Percentiles rank a stretch among this genome's conserved stretches.
phyloP scores from a whole-genome alignment of 1,284 basidiomycete species.

The Ceratobasidium sp. region DNA sequence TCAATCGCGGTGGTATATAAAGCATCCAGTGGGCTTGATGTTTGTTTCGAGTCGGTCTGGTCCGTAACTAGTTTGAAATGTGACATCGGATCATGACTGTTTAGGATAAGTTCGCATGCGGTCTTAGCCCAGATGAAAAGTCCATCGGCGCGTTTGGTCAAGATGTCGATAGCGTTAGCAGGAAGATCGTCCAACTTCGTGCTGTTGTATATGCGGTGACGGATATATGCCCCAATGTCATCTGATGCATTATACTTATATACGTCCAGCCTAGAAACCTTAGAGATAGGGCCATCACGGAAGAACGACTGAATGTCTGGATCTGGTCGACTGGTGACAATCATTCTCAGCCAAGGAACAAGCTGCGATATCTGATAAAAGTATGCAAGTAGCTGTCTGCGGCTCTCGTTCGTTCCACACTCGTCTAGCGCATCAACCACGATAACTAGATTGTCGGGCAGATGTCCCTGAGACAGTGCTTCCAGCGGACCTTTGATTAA shows the following conservation, averaged over 20 bases:
- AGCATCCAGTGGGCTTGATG: neutral
- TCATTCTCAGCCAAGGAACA: slow-evolving; percentile 28
- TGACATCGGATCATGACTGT: neutral
- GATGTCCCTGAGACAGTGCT: neutral
- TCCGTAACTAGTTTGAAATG: neutral
- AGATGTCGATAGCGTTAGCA: neutral
- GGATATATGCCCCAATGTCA: slow-evolving; percentile 10
- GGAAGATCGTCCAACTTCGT: neutral
- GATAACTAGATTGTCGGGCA: neutral
- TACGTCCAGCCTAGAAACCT: neutral
- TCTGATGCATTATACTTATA: neutral
- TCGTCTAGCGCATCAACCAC: slow-evolving; percentile 45
- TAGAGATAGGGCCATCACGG: neutral
- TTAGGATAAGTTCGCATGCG: slow-evolving; percentile 16
- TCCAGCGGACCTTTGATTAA: slow-evolving; percentile 36
- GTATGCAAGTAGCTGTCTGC: neutral
- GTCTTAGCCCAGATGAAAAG: slow-evolving; percentile 23
- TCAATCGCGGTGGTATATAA: slow-evolving; percentile 22
- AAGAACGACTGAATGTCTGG: slow-evolving; percentile 15
- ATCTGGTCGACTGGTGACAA: slow-evolving; percentile 43
- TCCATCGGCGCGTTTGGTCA: neutral
- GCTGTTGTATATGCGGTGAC: neutral
- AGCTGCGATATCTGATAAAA: slow-evolving; percentile 5
- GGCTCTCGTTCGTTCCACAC: neutral
- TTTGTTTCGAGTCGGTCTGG: neutral